These are phyloP conservation scores for Linnemannia hyalina DNA, from an alignment of 192 early-diverging fungal genomes.

Conservation along the genomic window DNA sequence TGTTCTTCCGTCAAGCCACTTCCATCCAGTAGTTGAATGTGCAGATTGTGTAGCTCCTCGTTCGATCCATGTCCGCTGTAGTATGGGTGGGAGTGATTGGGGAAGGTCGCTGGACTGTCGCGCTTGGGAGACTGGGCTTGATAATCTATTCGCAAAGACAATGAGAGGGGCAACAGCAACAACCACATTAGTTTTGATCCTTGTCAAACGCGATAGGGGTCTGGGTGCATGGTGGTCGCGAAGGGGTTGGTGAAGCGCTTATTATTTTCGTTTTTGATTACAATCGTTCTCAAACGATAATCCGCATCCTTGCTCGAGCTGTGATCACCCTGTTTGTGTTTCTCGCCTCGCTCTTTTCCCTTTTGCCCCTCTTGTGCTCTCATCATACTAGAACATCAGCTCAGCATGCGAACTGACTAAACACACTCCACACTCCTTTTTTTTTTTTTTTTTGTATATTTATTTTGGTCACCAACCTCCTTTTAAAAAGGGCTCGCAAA, in stretches of 20 bases:
- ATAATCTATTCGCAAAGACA: conserved; percentile 27
- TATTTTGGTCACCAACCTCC: conserved; percentile 5
- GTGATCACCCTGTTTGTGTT: neutral
- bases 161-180: neutral
- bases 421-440: conserved; percentile 7
- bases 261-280: neutral
- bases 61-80: conserved; percentile 31
- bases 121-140: conserved; percentile 45
- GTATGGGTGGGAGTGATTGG: neutral
- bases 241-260: neutral
- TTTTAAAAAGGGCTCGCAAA: neutral
- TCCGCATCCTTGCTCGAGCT: neutral
- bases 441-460: neutral
- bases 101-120: conserved; percentile 12
- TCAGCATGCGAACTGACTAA: neutral
- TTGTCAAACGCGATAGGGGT: neutral
- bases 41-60: conserved; percentile 30
- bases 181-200: neutral
- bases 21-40: conserved; percentile 1
- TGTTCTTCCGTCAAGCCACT: conserved; percentile 20
- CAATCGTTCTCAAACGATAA: neutral
- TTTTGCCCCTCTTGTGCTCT: conserved; percentile 1
- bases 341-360: neutral
- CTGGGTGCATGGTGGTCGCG: neutral
- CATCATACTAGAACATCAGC: conserved; percentile 9